Percentiles rank a stretch among this genome's conserved stretches.
Conservation (phyloP, 1,139 yeast genomes). For the Sugiyamaella castrensis region DNA sequence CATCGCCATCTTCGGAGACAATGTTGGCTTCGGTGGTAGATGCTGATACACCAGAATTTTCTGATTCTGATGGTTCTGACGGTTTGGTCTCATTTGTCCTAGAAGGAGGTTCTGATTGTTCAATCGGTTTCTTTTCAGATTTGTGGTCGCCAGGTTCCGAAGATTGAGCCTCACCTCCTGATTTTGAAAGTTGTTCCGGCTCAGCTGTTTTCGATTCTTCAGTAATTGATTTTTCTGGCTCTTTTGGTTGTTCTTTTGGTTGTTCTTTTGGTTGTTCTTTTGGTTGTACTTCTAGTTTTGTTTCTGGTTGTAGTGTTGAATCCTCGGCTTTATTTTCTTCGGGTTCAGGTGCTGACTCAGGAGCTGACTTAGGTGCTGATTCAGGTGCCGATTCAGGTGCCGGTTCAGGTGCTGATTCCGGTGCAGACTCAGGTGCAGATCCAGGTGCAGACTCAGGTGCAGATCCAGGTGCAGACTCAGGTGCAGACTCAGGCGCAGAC, state of each 20-base stretch:
- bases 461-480: not conserved
- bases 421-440: not conserved
- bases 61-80: constrained; percentile 4
- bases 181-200: not conserved
- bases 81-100: constrained; percentile 9
- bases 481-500: not conserved
- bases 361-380: not conserved
- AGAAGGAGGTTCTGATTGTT: constrained; percentile 1
- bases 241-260: not conserved
- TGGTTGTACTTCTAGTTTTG: not conserved
- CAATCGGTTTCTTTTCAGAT: not conserved
- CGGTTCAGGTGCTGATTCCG: not conserved
- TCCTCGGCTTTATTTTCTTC: not conserved
- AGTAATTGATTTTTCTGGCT: not conserved
- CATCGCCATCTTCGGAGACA: constrained; percentile 19
- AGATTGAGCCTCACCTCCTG: not conserved
- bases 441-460: not conserved
- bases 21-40: not conserved
- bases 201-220: not conserved
- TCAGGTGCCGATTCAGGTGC: not conserved
- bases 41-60: not conserved
- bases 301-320: not conserved
- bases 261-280: too few relatives aligned
- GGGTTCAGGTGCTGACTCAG: not conserved
- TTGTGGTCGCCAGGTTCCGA: not conserved